Base-by-base conservation (phyloP, 2,329 filamentous ascomycete species). In the Claviceps quebecensis region DNA sequence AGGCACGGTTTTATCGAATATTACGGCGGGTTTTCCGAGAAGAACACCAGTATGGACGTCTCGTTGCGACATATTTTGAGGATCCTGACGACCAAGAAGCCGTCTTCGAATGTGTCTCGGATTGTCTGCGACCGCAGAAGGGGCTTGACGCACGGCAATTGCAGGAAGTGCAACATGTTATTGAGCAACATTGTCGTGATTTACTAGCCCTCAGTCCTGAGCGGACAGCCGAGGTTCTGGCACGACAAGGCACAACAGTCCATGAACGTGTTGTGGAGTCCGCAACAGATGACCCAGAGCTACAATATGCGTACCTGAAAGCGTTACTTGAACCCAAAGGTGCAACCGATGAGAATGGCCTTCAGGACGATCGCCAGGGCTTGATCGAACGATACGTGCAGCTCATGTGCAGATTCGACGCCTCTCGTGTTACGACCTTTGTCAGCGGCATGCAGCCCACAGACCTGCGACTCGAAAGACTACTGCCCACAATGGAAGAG, bases 401-500 rank as follows among this genome's bases (percentile, higher is more conserved):
- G 59, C 77, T 98, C 23, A 90, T 97, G 83, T 98, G 94, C 68
- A 79, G 73, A 52, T 95, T 88, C 64, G 80, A 95, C 54, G 80
- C 88, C 3, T 69, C 76, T 0, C 87, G 90, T 59, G 91, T 98
- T 2, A 86, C 87, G 2, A 83, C 89, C 51, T 98, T 93, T 64
- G 79, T 97, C 29, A 82, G 84, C 39, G 64, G 79, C 1, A 74
- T 95, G 2, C 86, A 88, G 58, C 82, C 83, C 3, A 82, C 84
- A 11, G 83, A 96, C 62, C 69, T 98, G 29, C 78, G 82, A 23
- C 75, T 98, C 0, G 86, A 93, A 13, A 77, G 81, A 49, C 75
- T 98, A 1, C 73, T 98, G 7, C 89, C 90, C 4, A 83, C 83
- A 0, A 88, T 98, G 74, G 94, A 98, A 66, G 80, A 85, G 55